Conservation (phyloP, 2,329 filamentous ascomycete species). For the Claviceps quebecensis region DNA sequence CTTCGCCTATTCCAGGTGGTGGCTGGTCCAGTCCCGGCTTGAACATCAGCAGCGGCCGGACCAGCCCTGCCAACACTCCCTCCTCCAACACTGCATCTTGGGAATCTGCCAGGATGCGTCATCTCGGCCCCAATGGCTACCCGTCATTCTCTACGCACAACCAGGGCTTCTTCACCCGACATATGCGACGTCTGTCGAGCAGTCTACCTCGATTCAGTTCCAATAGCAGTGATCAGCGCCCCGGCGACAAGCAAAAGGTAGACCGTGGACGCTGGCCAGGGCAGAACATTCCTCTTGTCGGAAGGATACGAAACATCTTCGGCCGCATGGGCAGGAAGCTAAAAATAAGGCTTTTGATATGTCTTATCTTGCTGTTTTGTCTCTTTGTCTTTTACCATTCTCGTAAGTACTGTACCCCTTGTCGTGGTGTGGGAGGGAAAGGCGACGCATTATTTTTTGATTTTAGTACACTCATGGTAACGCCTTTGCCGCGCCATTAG, state of each 20-base stretch:
- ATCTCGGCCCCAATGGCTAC: slow-evolving; percentile 58
- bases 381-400: slow-evolving; percentile 56
- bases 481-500: slow-evolving; percentile 16
- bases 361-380: slow-evolving; percentile 44
- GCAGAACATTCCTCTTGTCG: slow-evolving; percentile 31
- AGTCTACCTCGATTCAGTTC: slow-evolving; percentile 61
- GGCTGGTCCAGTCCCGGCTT: slow-evolving; percentile 80
- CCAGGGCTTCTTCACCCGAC: slow-evolving; percentile 74
- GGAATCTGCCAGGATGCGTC: slow-evolving; percentile 70
- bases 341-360: slow-evolving; percentile 47
- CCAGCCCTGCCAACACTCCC: slow-evolving; percentile 43
- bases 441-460: background rate
- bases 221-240: slow-evolving; percentile 29
- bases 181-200: slow-evolving; percentile 68
- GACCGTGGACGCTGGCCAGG: slow-evolving; percentile 38
- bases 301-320: slow-evolving; percentile 30
- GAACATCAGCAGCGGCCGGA: slow-evolving; percentile 56
- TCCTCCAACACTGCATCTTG: slow-evolving; percentile 54
- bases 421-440: background rate
- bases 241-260: slow-evolving; percentile 67
- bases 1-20: slow-evolving; percentile 69
- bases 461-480: background rate
- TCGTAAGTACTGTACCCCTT: slow-evolving; percentile 37
- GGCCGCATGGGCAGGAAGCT: slow-evolving; percentile 47
- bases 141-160: slow-evolving; percentile 69